Percentiles rank a stretch among this genome's conserved stretches.
phyloP scores from a whole-genome alignment of 1,284 basidiomycete genomes.

The Coniferiporia sulphurascens region DNA sequence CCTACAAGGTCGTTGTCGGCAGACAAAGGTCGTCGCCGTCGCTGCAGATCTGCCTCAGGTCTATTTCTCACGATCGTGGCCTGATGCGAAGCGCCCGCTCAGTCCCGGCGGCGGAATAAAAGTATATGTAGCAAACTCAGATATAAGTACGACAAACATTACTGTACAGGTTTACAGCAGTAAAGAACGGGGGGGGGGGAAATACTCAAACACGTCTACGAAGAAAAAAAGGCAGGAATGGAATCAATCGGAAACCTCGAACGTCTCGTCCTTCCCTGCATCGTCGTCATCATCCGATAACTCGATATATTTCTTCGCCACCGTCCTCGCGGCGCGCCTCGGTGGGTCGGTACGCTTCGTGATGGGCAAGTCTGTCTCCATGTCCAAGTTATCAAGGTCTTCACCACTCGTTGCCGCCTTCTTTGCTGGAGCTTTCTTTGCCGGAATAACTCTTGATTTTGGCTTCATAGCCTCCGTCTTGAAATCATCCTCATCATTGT shows the following conservation, averaged over 20 bases:
- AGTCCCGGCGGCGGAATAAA: neutral
- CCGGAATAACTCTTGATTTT: slow-evolving; percentile 10
- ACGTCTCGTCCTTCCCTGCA: slow-evolving; percentile 25
- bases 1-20: neutral
- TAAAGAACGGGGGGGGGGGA: neutral
- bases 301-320: slow-evolving; percentile 37
- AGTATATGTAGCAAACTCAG: neutral
- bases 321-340: slow-evolving; percentile 31
- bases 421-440: slow-evolving; percentile 19
- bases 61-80: slow-evolving; percentile 3
- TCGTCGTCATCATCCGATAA: slow-evolving; percentile 34
- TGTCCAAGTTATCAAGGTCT: slow-evolving; percentile 19
- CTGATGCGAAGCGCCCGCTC: neutral
- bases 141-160: neutral
- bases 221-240: neutral
- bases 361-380: slow-evolving; percentile 20
- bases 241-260: slow-evolving; percentile 18
- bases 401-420: slow-evolving; percentile 23
- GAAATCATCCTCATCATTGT: slow-evolving; percentile 25
- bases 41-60: neutral
- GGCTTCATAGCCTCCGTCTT: slow-evolving; percentile 10
- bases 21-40: slow-evolving; percentile 5
- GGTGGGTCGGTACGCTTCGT: slow-evolving; percentile 30
- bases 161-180: neutral
- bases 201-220: neutral